phyloP scores from a whole-genome alignment of 345 rosid species.

The Ricinus communis region DNA sequence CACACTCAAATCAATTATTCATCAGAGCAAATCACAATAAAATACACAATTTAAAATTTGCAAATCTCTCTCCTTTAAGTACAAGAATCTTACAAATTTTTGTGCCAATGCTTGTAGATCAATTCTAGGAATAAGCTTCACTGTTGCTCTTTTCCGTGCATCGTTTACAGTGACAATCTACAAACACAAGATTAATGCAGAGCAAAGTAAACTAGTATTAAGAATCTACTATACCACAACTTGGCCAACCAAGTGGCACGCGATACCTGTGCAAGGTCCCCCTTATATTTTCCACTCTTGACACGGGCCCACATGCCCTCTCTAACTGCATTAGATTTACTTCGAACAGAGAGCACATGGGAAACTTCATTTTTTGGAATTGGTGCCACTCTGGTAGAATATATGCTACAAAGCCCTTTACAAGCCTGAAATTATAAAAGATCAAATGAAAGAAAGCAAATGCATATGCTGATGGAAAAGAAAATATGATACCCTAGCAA shows the following conservation, averaged over 20 bases:
- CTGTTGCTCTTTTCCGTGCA: conserved; percentile 59
- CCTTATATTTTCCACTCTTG: conserved; percentile 89
- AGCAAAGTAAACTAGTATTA: not conserved
- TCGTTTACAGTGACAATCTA: conserved; percentile 82
- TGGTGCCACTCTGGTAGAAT: conserved; percentile 53
- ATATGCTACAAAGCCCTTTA: conserved; percentile 61
- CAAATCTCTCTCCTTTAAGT: not conserved
- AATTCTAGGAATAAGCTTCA: conserved; percentile 91
- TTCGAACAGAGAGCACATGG: conserved; percentile 57
- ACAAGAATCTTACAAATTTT: conserved; percentile 53
- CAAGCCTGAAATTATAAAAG: conserved; percentile 61
- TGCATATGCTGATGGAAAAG: not conserved
- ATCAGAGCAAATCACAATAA: not conserved
- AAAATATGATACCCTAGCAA: not conserved
- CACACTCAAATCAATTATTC: not conserved
- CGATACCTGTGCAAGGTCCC: conserved; percentile 83
- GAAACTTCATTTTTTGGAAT: conserved; percentile 67
- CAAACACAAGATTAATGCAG: conserved; percentile 26
- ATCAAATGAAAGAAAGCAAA: not conserved
- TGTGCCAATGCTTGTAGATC: conserved; percentile 74
- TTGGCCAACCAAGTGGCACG: conserved; percentile 5
- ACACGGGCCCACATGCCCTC: conserved; percentile 87
- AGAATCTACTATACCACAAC: conserved; percentile 11
- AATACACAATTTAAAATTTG: not conserved
- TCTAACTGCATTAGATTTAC: conserved; percentile 45